Evolutionary conservation across 495 filamentous ascomycete genomes (phyloP).

Genomic region (Penicillium fimorum): DNA sequence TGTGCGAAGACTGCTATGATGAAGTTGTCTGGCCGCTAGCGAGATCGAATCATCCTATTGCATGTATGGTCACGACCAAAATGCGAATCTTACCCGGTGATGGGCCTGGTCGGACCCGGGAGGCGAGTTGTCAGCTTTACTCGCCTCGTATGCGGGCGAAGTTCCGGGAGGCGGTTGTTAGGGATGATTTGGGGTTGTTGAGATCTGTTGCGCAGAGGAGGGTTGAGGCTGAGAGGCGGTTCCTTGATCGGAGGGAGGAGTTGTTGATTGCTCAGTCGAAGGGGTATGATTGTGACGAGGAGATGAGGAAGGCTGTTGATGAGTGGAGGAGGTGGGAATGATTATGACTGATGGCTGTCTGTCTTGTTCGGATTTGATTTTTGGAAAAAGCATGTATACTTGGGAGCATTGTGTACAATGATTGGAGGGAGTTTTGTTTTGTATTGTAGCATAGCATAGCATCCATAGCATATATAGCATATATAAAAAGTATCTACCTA

Average conservation of each 20-base stretch:
- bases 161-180: conserved; percentile 57
- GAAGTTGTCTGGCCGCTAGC: conserved; percentile 65
- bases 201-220: conserved; percentile 35
- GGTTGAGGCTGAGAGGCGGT: conserved; percentile 46
- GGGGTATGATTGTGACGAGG: conserved; percentile 47
- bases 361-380: conserved; percentile 2
- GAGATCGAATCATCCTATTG: conserved; percentile 49
- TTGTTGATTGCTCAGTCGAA: conserved; percentile 41
- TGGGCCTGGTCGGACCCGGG: conserved; percentile 41
- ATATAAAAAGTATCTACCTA: not conserved
- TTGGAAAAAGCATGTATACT: conserved; percentile 5
- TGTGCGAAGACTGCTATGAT: conserved; percentile 72
- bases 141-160: conserved; percentile 69
- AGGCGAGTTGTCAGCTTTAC: conserved; percentile 69
- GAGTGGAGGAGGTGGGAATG: conserved; percentile 59
- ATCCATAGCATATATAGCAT: conserved; percentile 1
- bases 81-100: conserved; percentile 47
- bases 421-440: conserved; percentile 1
- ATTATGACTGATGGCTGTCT: conserved; percentile 7
- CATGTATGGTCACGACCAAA: conserved; percentile 52
- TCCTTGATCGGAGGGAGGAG: conserved; percentile 45
- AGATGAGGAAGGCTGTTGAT: conserved; percentile 46
- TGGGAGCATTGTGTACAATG: conserved; percentile 13
- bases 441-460: conserved; percentile 12
- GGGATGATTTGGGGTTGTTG: conserved; percentile 56